These are phyloP conservation scores for Apophysomyces trapeziformis DNA, from an alignment of 371 early-diverging fungal species.

Conservation along the genomic window DNA sequence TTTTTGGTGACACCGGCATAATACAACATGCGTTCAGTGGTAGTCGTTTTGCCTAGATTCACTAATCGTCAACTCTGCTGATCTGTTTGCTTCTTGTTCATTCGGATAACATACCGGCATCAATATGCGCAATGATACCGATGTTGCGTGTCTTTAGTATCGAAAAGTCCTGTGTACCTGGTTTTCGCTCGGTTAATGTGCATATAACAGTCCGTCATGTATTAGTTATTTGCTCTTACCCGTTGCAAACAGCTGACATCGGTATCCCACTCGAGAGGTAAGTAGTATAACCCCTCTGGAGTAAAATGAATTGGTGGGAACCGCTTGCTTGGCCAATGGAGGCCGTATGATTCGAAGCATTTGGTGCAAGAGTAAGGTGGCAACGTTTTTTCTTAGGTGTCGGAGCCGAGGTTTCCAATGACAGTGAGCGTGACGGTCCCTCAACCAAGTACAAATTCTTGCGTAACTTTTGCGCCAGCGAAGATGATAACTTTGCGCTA, in stretches of 20 bases:
- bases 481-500: no score
- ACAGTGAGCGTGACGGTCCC: no score
- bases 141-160: slow-evolving; percentile 84
- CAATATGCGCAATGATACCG: slow-evolving; percentile 98
- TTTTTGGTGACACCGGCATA: slow-evolving; percentile 90
- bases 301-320: background rate
- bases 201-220: background rate
- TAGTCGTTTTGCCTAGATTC: slow-evolving; percentile 88
- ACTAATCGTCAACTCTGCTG: background rate
- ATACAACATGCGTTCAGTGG: slow-evolving; percentile 96
- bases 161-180: slow-evolving; percentile 53
- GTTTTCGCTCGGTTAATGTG: background rate
- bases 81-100: background rate
- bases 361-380: background rate
- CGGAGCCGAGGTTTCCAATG: no score
- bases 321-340: slow-evolving; percentile 2
- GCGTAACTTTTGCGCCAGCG: no score
- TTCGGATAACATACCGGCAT: slow-evolving; percentile 70
- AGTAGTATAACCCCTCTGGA: background rate
- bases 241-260: background rate
- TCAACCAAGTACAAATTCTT: no score
- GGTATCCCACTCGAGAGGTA: background rate
- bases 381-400: background rate
- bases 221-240: background rate
- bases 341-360: slow-evolving; percentile 4